A percentile compares a stretch with the other conserved stretches of the same genome.
Conservation (phyloP, 2,329 filamentous ascomycete genomes). For the Trichoderma endophyticum region DNA sequence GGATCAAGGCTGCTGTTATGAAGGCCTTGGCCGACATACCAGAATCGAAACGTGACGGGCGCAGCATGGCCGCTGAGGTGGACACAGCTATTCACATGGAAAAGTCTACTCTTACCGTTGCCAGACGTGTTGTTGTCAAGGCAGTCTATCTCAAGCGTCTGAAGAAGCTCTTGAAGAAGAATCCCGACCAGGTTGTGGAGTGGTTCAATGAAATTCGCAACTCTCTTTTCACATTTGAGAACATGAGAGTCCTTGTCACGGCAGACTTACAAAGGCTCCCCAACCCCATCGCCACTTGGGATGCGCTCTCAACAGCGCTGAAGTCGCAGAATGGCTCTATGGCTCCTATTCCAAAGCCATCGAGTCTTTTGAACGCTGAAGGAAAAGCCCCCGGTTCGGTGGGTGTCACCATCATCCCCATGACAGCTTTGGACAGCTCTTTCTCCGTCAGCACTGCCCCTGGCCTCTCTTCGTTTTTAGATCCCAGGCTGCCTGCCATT, state of each 20-base stretch:
- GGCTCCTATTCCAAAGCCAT: slow-evolving; percentile 66
- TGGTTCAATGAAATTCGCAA: slow-evolving; percentile 75
- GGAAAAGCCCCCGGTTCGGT: slow-evolving; percentile 72
- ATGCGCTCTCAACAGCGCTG: slow-evolving; percentile 43
- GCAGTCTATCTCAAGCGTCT: slow-evolving; percentile 83
- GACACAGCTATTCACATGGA: slow-evolving; percentile 78
- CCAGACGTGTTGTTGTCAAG: slow-evolving; percentile 79
- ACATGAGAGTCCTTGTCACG: slow-evolving; percentile 81
- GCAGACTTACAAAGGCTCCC: slow-evolving; percentile 72
- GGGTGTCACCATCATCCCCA: slow-evolving; percentile 76
- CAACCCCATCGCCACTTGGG: slow-evolving; percentile 77
- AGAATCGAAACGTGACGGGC: slow-evolving; percentile 83
- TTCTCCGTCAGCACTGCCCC: slow-evolving; percentile 74
- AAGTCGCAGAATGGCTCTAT: slow-evolving; percentile 46
- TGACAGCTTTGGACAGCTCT: slow-evolving; percentile 89
- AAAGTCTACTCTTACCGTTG: slow-evolving; percentile 71
- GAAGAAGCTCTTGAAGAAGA: slow-evolving; percentile 72
- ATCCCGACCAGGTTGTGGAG: slow-evolving; percentile 70
- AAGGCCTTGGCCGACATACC: slow-evolving; percentile 91
- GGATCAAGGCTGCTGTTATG: slow-evolving; percentile 62
- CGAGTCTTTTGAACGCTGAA: slow-evolving; percentile 69
- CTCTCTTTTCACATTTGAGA: slow-evolving; percentile 76
- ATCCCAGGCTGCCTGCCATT: slow-evolving; percentile 76
- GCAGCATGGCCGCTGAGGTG: slow-evolving; percentile 60
- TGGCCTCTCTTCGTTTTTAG: slow-evolving; percentile 71